A percentile compares a stretch with the other conserved stretches of the same genome.
phyloP scores from a whole-genome alignment of 441 rosid genomes.

The Populus hybrid region DNA sequence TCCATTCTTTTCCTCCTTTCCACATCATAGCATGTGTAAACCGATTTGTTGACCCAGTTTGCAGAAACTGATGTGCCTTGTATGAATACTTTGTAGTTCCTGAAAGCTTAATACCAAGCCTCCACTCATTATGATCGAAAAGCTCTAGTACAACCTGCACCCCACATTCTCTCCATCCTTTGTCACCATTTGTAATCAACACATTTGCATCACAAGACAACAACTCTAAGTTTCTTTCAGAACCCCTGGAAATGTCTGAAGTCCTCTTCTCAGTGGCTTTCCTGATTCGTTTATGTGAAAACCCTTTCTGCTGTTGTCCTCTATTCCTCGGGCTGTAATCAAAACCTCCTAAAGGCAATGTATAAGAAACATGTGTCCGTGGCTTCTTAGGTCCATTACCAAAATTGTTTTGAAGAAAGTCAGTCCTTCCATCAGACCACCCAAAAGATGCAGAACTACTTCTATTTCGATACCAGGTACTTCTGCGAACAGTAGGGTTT shows the following conservation, averaged over 20 bases:
- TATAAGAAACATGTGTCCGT: constrained; percentile 89
- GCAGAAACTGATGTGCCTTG: constrained; percentile 88
- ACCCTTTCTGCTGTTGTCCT: constrained; percentile 49
- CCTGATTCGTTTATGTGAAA: constrained; percentile 76
- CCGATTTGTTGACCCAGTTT: constrained; percentile 90
- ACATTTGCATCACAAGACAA: constrained; percentile 77
- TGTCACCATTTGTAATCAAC: constrained; percentile 67
- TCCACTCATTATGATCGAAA: constrained; percentile 88
- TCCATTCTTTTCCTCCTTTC: constrained; percentile 98
- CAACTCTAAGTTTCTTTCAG: constrained; percentile 59
- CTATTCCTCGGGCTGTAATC: constrained; percentile 55
- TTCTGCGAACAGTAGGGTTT: constrained; percentile 87
- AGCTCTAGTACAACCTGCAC: constrained; percentile 69
- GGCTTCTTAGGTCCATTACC: constrained; percentile 85
- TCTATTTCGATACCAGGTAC: constrained; percentile 73
- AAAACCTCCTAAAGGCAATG: constrained; percentile 64
- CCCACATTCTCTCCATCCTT: constrained; percentile 91
- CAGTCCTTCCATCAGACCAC: constrained; percentile 75
- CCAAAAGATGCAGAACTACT: constrained; percentile 46
- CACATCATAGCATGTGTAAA: constrained; percentile 99
- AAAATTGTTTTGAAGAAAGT: constrained; percentile 51
- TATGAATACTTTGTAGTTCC: constrained; percentile 67
- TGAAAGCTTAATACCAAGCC: constrained; percentile 67
- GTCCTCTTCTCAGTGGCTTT: constrained; percentile 66
- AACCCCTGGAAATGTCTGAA: constrained; percentile 47